Base-by-base conservation (phyloP, 176 grass and related monocot species). In the Oropetium thomaeum region DNA sequence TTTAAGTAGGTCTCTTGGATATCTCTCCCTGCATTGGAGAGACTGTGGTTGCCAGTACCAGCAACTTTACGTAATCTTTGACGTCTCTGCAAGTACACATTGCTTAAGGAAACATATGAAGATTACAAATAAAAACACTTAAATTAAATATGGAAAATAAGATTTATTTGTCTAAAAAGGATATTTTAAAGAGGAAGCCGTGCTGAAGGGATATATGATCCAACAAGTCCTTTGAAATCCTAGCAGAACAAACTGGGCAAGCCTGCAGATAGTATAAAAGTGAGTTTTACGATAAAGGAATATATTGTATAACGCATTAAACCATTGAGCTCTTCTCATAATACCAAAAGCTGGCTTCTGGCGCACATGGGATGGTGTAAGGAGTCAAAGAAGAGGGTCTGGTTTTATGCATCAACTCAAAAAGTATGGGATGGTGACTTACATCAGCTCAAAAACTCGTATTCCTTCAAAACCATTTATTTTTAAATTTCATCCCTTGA, bases 1-100 rank as follows among this genome's bases (percentile, higher is more conserved):
- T 89, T 83, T 43, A 89, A 67, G 78, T 89, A 79, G 13, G 81
- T 79, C 25, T 89, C 86, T 49, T 74, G 76, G 48, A 89, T 57
- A 69, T 84, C 81, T 76, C 81, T 89, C 71, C 76, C 70, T 43
- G 61, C 47, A 62, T 71, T 53, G 22, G 81, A 65, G 69, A 81
- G 29, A 72, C 66, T 22, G 32, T 77, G 77, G 58, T 33, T 73
- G 38, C 82, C 75, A 81, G 71, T 61, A 69, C 75, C 61, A 79
- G 71, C 37, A 81, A 77, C 71, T 76, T 59, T 84, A 31, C 65
- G 45, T 51, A 72, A 40, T 40, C 76, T 76, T 20, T 75, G 81
- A 61, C 75, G 77, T 81, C 72, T 77, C 65, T 89, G 81, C 58
- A 89, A 28, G 71, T 81, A 38, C 27, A 28, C 38, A 62, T 23